phyloP scores from a whole-genome alignment of 352 stramenopile genomes.

The Phytophthora europaea region DNA sequence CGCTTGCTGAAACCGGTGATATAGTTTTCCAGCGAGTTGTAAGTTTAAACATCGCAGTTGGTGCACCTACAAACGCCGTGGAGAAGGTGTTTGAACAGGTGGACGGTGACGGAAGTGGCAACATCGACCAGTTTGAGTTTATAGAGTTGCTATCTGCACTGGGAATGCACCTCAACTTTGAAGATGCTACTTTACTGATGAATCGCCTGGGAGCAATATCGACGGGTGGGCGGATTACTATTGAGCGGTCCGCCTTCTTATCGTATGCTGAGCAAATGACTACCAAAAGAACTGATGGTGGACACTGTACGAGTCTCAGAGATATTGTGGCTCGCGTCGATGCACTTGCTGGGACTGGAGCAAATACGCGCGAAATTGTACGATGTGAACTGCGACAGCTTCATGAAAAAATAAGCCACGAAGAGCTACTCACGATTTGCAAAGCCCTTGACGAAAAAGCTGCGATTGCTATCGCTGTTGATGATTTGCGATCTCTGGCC shows the following conservation, averaged over 20 bases:
- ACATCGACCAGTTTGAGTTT: constrained; percentile 73
- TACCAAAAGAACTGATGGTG: not conserved
- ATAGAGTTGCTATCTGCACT: constrained; percentile 44
- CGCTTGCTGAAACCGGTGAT: constrained; percentile 20
- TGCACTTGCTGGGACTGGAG: not conserved
- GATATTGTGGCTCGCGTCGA: constrained; percentile 41
- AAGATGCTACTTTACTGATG: constrained; percentile 61
- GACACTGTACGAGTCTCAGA: constrained; percentile 1
- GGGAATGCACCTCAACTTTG: constrained; percentile 51
- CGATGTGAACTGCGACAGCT: constrained; percentile 55
- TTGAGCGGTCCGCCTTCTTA: constrained; percentile 32
- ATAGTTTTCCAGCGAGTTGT: constrained; percentile 65
- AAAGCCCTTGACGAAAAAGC: constrained; percentile 39
- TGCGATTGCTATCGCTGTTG: constrained; percentile 35
- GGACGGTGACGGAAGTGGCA: constrained; percentile 60
- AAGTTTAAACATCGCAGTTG: constrained; percentile 38
- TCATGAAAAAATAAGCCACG: constrained; percentile 52
- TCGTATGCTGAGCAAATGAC: constrained; percentile 29
- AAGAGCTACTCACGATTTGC: constrained; percentile 36
- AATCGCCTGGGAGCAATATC: constrained; percentile 42
- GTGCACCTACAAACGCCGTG: constrained; percentile 12
- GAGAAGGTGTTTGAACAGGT: constrained; percentile 67
- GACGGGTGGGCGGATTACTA: constrained; percentile 10
- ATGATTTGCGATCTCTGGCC: constrained; percentile 50
- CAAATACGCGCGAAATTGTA: constrained; percentile 32